Evolutionary conservation across 1,284 basidiomycete species (phyloP).

Genomic region (Ceratobasidium sp.): DNA sequence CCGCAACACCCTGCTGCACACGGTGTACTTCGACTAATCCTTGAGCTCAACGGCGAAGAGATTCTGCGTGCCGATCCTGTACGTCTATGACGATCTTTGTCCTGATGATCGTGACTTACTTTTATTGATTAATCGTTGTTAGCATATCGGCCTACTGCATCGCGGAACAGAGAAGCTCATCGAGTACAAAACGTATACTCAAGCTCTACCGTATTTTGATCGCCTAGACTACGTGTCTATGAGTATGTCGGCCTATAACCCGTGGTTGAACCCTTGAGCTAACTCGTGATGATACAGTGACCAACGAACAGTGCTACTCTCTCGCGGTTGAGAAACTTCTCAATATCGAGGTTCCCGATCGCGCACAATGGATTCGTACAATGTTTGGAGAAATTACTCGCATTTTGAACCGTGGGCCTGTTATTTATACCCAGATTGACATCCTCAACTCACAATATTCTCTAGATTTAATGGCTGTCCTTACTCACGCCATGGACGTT

Average conservation of each 20-base stretch:
- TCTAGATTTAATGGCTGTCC: slow-evolving; percentile 93
- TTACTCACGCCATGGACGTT: slow-evolving; percentile 97
- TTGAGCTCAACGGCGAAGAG: slow-evolving; percentile 98
- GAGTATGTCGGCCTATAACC: slow-evolving; percentile 70
- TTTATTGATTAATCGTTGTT: slow-evolving; percentile 54
- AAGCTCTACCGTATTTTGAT: slow-evolving; percentile 99
- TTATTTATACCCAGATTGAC: slow-evolving; percentile 18
- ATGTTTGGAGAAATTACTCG: slow-evolving; percentile 98
- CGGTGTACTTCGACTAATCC: slow-evolving; percentile 96
- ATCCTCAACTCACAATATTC: slow-evolving; percentile 11
- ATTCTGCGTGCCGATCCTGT: slow-evolving; percentile 92
- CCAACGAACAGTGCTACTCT: slow-evolving; percentile 96
- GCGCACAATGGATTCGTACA: slow-evolving; percentile 98
- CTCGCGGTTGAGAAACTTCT: slow-evolving; percentile 98
- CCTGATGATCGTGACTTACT: slow-evolving; percentile 63
- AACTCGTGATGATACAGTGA: slow-evolving; percentile 75
- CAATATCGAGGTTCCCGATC: slow-evolving; percentile 98
- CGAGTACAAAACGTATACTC: slow-evolving; percentile 99
- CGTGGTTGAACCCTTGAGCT: background rate
- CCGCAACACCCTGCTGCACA: slow-evolving; percentile 99
- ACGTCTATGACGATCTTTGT: slow-evolving; percentile 54
- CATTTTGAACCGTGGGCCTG: slow-evolving; percentile 85
- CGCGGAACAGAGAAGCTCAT: slow-evolving; percentile 99
- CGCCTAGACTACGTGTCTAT: slow-evolving; percentile 99
- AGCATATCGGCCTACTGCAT: slow-evolving; percentile 97